phyloP scores from a whole-genome alignment of 345 rosid genomes.

The Jatropha curcas region DNA sequence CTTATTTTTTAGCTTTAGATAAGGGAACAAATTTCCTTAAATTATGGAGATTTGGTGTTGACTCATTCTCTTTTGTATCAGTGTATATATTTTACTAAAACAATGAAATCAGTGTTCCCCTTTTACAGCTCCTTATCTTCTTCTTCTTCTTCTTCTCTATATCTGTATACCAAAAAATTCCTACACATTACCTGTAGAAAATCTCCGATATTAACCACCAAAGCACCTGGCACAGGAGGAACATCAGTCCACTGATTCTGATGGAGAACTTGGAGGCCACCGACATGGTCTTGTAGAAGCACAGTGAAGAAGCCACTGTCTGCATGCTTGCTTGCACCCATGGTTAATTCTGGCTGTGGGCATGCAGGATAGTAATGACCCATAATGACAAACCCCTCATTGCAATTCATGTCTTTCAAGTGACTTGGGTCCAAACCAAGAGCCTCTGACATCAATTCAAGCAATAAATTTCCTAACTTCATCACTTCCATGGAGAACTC shows the following conservation, averaged over 20 bases:
- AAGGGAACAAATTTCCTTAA: no score
- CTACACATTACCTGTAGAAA: constrained; percentile 31
- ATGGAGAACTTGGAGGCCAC: constrained; percentile 29
- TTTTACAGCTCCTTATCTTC: no score
- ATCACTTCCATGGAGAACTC: constrained; percentile 23
- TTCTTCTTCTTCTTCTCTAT: no score
- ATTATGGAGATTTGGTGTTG: no score
- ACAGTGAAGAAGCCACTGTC: constrained; percentile 19
- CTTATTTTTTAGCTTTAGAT: no score
- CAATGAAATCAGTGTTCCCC: no score
- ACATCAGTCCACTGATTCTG: constrained; percentile 26
- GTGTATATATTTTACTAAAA: no score
- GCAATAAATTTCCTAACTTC: constrained; percentile 12
- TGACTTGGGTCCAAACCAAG: neutral
- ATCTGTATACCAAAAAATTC: no score
- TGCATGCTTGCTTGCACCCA: constrained; percentile 13
- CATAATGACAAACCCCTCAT: neutral
- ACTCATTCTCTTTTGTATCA: no score
- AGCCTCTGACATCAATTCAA: constrained; percentile 19
- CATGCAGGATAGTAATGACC: constrained; percentile 12
- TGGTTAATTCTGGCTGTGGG: constrained; percentile 17
- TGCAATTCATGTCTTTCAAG: constrained; percentile 6
- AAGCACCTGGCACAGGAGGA: constrained; percentile 16
- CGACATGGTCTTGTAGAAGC: constrained; percentile 26
- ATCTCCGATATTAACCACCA: constrained; percentile 27